phyloP scores from a whole-genome alignment of 257 asterid genomes.

The Lantana camara region DNA sequence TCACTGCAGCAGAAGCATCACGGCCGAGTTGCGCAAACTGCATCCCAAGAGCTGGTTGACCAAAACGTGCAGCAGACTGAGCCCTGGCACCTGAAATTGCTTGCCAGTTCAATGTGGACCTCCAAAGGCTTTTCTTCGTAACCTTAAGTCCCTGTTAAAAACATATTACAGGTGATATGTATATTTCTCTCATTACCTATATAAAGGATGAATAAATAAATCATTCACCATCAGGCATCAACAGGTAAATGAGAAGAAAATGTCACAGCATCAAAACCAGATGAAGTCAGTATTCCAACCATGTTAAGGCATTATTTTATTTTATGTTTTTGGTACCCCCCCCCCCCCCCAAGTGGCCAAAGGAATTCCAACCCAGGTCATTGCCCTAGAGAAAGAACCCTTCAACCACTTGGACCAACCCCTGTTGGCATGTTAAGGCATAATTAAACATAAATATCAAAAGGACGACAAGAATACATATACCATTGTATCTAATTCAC shows the following conservation, averaged over 20 bases:
- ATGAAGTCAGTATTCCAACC: neutral
- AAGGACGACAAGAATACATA: no score
- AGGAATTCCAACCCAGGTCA: no score
- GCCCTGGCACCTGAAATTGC: constrained; percentile 77
- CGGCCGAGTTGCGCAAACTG: constrained; percentile 93
- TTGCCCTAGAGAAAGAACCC: no score
- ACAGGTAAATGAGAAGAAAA: no score
- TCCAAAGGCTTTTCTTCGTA: constrained; percentile 78
- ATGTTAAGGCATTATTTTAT: no score
- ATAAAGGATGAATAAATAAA: constrained; percentile 1
- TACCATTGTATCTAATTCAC: no score
- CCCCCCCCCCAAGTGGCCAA: no score
- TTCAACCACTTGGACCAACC: no score
- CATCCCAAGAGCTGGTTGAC: constrained; percentile 79
- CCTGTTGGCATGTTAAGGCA: no score
- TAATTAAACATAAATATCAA: no score
- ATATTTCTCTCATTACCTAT: neutral
- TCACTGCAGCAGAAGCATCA: constrained; percentile 99
- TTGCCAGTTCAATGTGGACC: constrained; percentile 76
- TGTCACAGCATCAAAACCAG: neutral
- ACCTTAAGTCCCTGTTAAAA: constrained; percentile 72
- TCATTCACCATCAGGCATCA: no score
- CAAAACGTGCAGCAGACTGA: constrained; percentile 77
- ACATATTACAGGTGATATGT: constrained; percentile 19
- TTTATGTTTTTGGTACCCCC: no score